A percentile compares a stretch with the other conserved stretches of the same genome.
These are phyloP conservation scores for Choanephora cucurbitarum DNA, from an alignment of 371 early-diverging fungal genomes.

Conservation along the genomic window DNA sequence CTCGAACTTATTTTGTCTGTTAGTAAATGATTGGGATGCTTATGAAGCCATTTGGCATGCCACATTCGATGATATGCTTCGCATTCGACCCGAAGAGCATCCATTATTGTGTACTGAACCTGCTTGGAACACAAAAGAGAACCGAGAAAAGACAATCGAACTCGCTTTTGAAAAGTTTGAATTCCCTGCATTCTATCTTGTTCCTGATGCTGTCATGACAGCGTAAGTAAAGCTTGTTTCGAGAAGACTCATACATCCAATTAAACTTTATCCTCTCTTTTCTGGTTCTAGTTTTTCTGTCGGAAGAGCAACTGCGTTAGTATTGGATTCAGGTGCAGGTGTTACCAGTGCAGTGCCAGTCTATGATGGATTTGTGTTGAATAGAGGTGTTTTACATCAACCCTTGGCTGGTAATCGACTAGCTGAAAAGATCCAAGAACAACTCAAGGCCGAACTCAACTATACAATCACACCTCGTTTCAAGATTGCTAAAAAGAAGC, in stretches of 20 bases:
- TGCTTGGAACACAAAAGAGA: constrained; percentile 82
- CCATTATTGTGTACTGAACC: constrained; percentile 88
- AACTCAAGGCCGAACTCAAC: constrained; percentile 57
- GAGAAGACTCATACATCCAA: too few relatives aligned
- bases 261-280: too few relatives aligned
- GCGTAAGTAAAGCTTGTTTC: constrained; percentile 83
- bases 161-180: constrained; percentile 92
- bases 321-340: constrained; percentile 90
- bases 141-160: constrained; percentile 85
- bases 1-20: background rate
- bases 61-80: constrained; percentile 66
- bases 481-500: constrained; percentile 69
- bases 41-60: constrained; percentile 88
- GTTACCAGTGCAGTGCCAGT: constrained; percentile 91
- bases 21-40: constrained; percentile 92
- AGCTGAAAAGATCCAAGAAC: constrained; percentile 70
- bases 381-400: constrained; percentile 82
- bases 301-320: constrained; percentile 89
- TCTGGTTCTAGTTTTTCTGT: constrained; percentile 72
- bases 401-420: constrained; percentile 83
- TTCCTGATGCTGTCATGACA: constrained; percentile 86
- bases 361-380: constrained; percentile 92
- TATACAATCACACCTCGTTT: constrained; percentile 82
- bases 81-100: constrained; percentile 75
- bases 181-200: constrained; percentile 93